Conservation (phyloP, 2,329 filamentous ascomycete genomes). For the Pyrenophora seminiperda region DNA sequence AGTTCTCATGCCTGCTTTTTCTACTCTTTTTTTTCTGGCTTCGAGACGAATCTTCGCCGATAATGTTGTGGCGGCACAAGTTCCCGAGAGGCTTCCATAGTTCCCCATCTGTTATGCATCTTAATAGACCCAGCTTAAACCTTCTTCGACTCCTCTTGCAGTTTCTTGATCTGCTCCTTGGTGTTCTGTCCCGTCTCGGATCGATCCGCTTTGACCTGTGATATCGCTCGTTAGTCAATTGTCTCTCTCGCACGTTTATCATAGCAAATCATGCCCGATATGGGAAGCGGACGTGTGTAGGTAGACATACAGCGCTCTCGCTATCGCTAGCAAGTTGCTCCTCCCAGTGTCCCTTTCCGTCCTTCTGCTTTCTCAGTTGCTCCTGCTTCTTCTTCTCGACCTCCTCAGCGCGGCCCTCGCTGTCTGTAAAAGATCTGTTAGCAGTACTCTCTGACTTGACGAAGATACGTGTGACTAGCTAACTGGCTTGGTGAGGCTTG, state of each 20-base stretch:
- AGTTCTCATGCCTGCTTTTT: no score
- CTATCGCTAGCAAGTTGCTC: constrained; percentile 52
- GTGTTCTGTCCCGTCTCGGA: constrained; percentile 48
- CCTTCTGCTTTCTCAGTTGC: constrained; percentile 51
- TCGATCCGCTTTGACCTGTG: constrained; percentile 51
- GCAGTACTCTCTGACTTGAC: background rate
- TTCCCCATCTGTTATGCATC: background rate
- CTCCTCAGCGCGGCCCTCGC: constrained; percentile 46
- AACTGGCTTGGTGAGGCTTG: no score
- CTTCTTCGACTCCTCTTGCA: constrained; percentile 54
- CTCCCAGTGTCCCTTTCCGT: constrained; percentile 52
- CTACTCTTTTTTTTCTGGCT: no score
- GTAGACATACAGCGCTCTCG: constrained; percentile 48
- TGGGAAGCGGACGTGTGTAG: no score
- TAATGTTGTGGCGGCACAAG: background rate
- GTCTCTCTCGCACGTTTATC: background rate
- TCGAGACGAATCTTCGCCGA: no score
- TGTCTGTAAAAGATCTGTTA: constrained; percentile 27
- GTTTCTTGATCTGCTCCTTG: constrained; percentile 51
- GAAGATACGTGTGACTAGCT: background rate
- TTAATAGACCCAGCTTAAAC: constrained; percentile 7
- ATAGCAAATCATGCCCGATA: no score
- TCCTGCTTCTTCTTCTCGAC: constrained; percentile 52
- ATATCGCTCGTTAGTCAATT: constrained; percentile 5
- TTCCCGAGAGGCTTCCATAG: background rate